Conservation (phyloP, 2,329 filamentous ascomycete genomes). For the Fonsecaea pedrosoi region DNA sequence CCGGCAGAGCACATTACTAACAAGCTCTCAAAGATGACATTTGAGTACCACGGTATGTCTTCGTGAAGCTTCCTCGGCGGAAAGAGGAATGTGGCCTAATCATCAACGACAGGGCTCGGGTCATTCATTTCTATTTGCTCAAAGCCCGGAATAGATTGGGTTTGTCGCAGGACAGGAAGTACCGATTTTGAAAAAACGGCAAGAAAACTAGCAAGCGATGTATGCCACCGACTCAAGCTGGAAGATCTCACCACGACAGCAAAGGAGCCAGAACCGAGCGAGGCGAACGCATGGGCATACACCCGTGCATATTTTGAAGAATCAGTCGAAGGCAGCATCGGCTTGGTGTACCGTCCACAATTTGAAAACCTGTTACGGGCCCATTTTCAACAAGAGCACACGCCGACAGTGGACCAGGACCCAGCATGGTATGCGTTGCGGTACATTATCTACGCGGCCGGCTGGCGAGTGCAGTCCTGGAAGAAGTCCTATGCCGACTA, state of each 20-base stretch:
- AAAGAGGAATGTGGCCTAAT: too few relatives aligned
- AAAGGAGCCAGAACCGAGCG: neutral
- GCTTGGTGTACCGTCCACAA: neutral
- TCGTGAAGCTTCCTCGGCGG: neutral
- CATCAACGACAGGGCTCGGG: too few relatives aligned
- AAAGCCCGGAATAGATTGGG: neutral
- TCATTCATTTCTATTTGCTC: neutral
- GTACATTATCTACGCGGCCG: neutral
- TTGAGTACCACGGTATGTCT: too few relatives aligned
- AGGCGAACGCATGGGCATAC: neutral
- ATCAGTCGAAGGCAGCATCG: neutral
- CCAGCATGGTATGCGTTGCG: neutral
- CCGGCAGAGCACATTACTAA: too few relatives aligned
- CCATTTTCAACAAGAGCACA: neutral
- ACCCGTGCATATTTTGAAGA: neutral
- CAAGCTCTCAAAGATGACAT: too few relatives aligned
- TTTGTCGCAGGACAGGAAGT: neutral
- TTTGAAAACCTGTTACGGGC: neutral
- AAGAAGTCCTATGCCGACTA: neutral
- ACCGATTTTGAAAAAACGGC: neutral
- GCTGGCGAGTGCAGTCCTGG: neutral
- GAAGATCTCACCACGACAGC: neutral
- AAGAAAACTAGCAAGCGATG: neutral
- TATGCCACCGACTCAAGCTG: neutral
- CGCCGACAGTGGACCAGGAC: neutral